Conservation (phyloP, 495 filamentous ascomycete genomes). For the Aspergillus haitiensis region DNA sequence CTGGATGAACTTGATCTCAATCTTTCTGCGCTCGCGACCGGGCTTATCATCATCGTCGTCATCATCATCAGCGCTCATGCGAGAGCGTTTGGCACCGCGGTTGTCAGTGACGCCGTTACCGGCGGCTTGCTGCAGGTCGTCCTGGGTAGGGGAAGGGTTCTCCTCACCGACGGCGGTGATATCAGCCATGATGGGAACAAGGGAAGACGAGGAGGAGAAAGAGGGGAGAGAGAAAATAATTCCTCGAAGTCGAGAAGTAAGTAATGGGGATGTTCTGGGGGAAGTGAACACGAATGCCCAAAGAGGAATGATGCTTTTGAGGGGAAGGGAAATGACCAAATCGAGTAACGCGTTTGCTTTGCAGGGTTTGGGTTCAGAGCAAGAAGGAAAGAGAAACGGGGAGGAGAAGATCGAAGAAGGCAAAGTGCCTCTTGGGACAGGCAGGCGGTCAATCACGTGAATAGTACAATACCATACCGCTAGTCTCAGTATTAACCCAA, state of each 20-base stretch:
- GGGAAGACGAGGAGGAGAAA: slow-evolving; percentile 8
- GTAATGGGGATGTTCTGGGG: slow-evolving; percentile 28
- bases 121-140: slow-evolving; percentile 53
- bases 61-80: slow-evolving; percentile 87
- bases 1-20: slow-evolving; percentile 99
- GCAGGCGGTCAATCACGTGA: slow-evolving; percentile 46
- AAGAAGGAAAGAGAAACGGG: slow-evolving; percentile 40
- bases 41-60: slow-evolving; percentile 99
- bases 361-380: slow-evolving; percentile 41
- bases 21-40: slow-evolving; percentile 97
- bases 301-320: slow-evolving; percentile 50
- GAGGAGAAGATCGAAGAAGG: slow-evolving; percentile 43
- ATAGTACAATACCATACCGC: slow-evolving; percentile 6
- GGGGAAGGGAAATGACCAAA: slow-evolving; percentile 48
- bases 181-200: slow-evolving; percentile 41
- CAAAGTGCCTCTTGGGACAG: slow-evolving; percentile 40
- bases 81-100: slow-evolving; percentile 87
- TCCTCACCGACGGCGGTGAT: slow-evolving; percentile 50
- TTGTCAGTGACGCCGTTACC: slow-evolving; percentile 59
- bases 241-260: slow-evolving; percentile 18
- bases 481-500: background rate
- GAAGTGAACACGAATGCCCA: slow-evolving; percentile 37
- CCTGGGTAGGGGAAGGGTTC: slow-evolving; percentile 51
- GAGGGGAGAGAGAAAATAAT: slow-evolving; percentile 18
- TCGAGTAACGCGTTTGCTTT: slow-evolving; percentile 56